Conservation (phyloP, 2,329 filamentous ascomycete species). For the Tolypocladium paradoxum region DNA sequence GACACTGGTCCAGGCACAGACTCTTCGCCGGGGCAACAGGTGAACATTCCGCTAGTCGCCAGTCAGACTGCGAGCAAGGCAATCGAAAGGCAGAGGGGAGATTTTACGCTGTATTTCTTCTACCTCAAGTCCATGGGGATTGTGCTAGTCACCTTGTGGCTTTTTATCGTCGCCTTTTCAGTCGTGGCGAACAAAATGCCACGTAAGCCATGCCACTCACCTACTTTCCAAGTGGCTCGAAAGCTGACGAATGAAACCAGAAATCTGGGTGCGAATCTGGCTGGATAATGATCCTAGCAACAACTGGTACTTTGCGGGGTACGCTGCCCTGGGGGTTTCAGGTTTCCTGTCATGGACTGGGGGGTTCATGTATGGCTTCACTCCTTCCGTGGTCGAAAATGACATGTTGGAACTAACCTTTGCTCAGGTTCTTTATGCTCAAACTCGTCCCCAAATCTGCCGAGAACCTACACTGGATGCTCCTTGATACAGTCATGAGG, state of each 20-base stretch:
- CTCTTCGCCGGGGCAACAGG: no score
- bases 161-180: background rate
- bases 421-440: conserved; percentile 1
- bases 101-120: conserved; percentile 1
- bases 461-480: background rate
- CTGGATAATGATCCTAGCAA: background rate
- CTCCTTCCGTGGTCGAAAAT: no score
- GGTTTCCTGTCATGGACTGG: background rate
- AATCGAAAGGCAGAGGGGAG: no score
- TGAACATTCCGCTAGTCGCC: no score
- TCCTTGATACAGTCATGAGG: background rate
- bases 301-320: conserved; percentile 2
- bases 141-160: background rate
- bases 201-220: background rate
- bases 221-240: no score
- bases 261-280: conserved; percentile 4
- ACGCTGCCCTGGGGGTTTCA: background rate
- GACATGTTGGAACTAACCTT: no score
- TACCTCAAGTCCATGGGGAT: conserved; percentile 1
- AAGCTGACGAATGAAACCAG: no score
- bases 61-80: no score
- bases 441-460: background rate
- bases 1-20: no score
- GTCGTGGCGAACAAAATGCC: background rate
- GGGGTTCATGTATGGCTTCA: background rate